These are phyloP conservation scores for Delonix regia DNA, from an alignment of 306 rosid genomes.

Conservation along the genomic window DNA sequence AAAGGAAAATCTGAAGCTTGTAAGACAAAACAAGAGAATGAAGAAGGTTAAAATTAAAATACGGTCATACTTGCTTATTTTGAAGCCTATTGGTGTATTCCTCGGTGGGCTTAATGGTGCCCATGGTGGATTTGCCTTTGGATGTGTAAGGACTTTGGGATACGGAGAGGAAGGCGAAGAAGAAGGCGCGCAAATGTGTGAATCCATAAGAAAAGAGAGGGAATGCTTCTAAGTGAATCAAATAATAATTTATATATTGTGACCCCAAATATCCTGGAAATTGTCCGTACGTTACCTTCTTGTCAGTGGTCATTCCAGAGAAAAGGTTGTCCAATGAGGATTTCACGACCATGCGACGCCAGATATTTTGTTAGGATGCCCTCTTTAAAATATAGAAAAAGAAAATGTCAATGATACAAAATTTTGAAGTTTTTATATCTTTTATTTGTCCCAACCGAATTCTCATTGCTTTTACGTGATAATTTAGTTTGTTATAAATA, in stretches of 20 bases:
- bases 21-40: background rate
- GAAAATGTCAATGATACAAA: too few relatives aligned
- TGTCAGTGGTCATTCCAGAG: background rate
- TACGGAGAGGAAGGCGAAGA: slow-evolving; percentile 34
- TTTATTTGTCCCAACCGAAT: too few relatives aligned
- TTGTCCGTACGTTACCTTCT: slow-evolving; percentile 21
- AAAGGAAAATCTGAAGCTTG: background rate
- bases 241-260: background rate
- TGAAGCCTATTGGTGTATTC: slow-evolving; percentile 33
- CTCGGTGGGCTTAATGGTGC: slow-evolving; percentile 18
- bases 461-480: too few relatives aligned
- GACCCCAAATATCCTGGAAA: slow-evolving; percentile 55
- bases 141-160: slow-evolving; percentile 28
- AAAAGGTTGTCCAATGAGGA: background rate
- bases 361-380: background rate
- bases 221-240: slow-evolving; percentile 8
- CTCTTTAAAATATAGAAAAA: too few relatives aligned
- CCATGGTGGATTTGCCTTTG: slow-evolving; percentile 31
- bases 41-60: slow-evolving; percentile 2
- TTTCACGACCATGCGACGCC: background rate
- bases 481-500: too few relatives aligned
- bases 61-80: slow-evolving; percentile 52
- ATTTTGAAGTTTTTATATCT: too few relatives aligned
- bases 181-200: slow-evolving; percentile 39
- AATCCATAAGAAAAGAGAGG: slow-evolving; percentile 43